A percentile compares a stretch with the other conserved stretches of the same genome.
phyloP scores from a whole-genome alignment of 257 asterid species.

The Primulina tabacum region DNA sequence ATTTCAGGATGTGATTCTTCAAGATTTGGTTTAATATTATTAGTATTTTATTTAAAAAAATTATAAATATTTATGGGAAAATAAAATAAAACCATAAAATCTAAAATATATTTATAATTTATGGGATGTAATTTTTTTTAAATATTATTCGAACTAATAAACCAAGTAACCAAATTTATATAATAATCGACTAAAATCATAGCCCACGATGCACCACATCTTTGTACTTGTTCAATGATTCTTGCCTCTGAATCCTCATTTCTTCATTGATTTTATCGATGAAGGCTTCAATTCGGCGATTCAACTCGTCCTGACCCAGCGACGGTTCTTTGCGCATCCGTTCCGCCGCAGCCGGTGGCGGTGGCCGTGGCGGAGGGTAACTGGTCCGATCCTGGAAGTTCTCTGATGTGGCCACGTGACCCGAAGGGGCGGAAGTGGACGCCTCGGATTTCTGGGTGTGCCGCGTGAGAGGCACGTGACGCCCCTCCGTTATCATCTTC shows the following conservation, averaged over 20 bases:
- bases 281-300: slow-evolving; percentile 65
- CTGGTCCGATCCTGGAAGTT: slow-evolving; percentile 49
- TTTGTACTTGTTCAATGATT: slow-evolving; percentile 50
- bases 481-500: slow-evolving; percentile 32
- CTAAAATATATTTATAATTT: too few species aligned
- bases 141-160: background rate
- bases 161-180: background rate
- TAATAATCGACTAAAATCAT: slow-evolving; percentile 1
- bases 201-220: slow-evolving; percentile 56
- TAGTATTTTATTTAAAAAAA: too few species aligned
- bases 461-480: slow-evolving; percentile 36
- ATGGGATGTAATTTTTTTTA: background rate
- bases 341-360: background rate
- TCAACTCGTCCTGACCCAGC: slow-evolving; percentile 62
- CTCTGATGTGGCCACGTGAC: slow-evolving; percentile 38
- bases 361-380: slow-evolving; percentile 22
- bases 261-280: slow-evolving; percentile 60
- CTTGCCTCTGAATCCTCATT: slow-evolving; percentile 69
- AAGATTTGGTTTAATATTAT: too few species aligned
- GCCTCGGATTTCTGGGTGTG: slow-evolving; percentile 48
- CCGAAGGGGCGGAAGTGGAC: slow-evolving; percentile 1
- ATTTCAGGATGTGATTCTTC: too few species aligned
- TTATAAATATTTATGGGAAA: too few species aligned
- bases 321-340: slow-evolving; percentile 54
- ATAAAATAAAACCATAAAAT: background rate